Evolutionary conservation across 805 yeast species (phyloP).

Genomic region (Candida loeiensis): DNA sequence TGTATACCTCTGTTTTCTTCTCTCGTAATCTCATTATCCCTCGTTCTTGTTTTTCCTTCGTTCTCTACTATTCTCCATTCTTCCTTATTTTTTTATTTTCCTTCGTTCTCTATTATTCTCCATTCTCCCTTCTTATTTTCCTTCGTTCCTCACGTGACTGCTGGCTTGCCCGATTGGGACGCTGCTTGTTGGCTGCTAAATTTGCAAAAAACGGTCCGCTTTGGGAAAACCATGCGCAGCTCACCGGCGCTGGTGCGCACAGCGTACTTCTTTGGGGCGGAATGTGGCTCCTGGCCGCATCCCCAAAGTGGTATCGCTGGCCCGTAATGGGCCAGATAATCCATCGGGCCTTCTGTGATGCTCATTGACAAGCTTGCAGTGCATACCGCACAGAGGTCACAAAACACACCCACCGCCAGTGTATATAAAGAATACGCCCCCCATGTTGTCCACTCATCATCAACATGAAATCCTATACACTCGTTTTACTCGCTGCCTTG

Average conservation of each 20-base stretch:
- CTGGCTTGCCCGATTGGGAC: background rate
- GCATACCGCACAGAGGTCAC: background rate
- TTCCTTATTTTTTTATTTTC: too few species aligned
- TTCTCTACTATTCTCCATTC: background rate
- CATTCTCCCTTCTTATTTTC: background rate
- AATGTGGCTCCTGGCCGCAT: background rate
- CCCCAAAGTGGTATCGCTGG: background rate
- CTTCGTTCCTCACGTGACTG: background rate
- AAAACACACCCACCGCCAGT: background rate
- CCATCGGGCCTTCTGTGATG: too few species aligned
- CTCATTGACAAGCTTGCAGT: too few species aligned
- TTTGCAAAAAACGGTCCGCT: background rate
- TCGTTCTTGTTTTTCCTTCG: background rate
- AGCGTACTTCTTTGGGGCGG: background rate
- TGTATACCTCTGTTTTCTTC: background rate
- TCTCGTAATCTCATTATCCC: background rate
- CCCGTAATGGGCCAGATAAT: background rate
- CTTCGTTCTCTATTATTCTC: too few species aligned
- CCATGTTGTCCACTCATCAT: background rate
- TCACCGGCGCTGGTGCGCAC: background rate
- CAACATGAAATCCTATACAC: conserved; percentile 3
- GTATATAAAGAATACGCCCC: background rate
- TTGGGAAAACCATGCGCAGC: background rate
- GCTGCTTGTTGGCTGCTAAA: conserved; percentile 4
- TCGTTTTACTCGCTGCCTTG: conserved; percentile 5